Evolutionary conservation across 148 eudicot genomes (phyloP), one percentile per base, ranked within the genome.

Genomic region (Amaranthus cruentus): DNA sequence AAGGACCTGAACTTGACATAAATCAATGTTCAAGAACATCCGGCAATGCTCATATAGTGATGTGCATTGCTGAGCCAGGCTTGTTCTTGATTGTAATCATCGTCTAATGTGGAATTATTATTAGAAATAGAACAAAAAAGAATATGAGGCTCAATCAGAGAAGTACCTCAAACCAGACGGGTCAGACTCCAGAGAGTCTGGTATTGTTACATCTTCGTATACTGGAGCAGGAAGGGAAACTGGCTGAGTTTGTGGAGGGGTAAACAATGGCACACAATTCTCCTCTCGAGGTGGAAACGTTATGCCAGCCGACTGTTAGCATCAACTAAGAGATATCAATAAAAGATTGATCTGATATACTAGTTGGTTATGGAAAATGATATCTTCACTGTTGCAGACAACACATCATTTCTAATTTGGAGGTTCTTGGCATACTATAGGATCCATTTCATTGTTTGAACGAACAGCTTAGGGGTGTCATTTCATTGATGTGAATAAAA

Each of bases 161-260:
- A 18, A 75, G 68, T 88, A 93, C 98, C 95, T 87, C 59, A 93
- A 87, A 69, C 91, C 98, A 76, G 98, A 88, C 70, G 86, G 73
- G 78, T 91, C 90, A 58, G 90, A 72, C 55, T 91, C 86, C 75
- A 93, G 87, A 69, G 98, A 91, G 77, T 92, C 92, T 79, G 87
- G 90, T 66, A 93, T 74, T 61, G 95, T 84, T 51, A 81, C 91
- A 77, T 89, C 95, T 82, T 91, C 97, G 52, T 85, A 87, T 64
- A 81, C 70, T 69, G 88, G 79, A 81, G 85, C 62, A 49, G 87
- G 69, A 57, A 78, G 74, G 55, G 79, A 78, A 61, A 93, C 75
- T 13, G 97, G 93, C 77, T 89, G 91, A 59, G 93, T 85, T 80
- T 94, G 97, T 49, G 96, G 93, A 73, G 98, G 97, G 60, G 98